A percentile compares a stretch with the other conserved stretches of the same genome.
Evolutionary conservation across 192 early-diverging fungal species (phyloP).

Genomic region (Podila epigama): DNA sequence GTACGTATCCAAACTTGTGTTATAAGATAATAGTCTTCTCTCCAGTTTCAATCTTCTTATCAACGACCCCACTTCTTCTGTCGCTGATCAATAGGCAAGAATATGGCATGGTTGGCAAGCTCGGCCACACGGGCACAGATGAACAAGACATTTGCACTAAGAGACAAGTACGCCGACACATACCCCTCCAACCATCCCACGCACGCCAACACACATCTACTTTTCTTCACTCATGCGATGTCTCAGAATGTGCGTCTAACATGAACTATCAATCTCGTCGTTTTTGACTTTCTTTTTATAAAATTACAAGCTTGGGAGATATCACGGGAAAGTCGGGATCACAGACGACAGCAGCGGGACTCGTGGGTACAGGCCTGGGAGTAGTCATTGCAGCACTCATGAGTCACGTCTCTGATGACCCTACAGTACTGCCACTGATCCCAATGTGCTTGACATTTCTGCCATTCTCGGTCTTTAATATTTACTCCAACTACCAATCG

Average conservation of each 20-base stretch:
- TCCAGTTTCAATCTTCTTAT: not conserved
- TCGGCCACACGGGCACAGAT: slow-evolving; percentile 85
- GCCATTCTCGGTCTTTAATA: slow-evolving; percentile 72
- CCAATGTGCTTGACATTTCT: slow-evolving; percentile 69
- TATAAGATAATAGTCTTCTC: not conserved
- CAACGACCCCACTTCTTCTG: not conserved
- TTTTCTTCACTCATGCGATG: too few species aligned
- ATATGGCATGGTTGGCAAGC: slow-evolving; percentile 86
- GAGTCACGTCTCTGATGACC: slow-evolving; percentile 44
- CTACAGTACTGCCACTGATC: slow-evolving; percentile 50
- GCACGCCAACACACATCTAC: too few species aligned
- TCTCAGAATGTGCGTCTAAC: too few species aligned
- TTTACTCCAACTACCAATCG: slow-evolving; percentile 78
- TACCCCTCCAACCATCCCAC: too few species aligned
- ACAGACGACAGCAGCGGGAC: slow-evolving; percentile 82
- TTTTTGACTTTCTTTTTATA: not conserved
- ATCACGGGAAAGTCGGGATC: slow-evolving; percentile 86
- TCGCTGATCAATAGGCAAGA: slow-evolving; percentile 65
- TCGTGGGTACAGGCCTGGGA: slow-evolving; percentile 69
- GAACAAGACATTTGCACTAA: slow-evolving; percentile 73
- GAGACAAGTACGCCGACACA: slow-evolving; percentile 84
- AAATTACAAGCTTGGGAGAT: slow-evolving; percentile 68
- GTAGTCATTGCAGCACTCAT: slow-evolving; percentile 54
- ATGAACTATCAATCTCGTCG: too few species aligned
- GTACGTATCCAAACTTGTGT: slow-evolving; percentile 41